Conservation (phyloP, 345 rosid species). For the Salix dunnii region DNA sequence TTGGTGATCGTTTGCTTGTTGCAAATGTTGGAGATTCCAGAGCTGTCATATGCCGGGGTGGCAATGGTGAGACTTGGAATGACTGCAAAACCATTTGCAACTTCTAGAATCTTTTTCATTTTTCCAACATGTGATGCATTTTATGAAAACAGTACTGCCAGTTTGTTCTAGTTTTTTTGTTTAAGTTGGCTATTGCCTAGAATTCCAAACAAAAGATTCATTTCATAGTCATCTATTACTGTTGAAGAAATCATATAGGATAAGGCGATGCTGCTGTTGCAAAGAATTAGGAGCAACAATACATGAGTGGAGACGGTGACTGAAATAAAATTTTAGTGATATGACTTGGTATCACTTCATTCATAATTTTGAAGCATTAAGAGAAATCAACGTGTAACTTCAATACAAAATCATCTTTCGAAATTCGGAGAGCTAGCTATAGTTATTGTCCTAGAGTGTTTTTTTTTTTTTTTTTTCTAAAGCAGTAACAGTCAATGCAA, state of each 20-base stretch:
- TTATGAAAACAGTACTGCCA: not conserved
- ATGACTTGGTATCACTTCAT: not conserved
- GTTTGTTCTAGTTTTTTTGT: not conserved
- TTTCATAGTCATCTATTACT: not conserved
- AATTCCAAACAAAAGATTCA: not conserved
- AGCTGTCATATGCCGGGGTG: slow-evolving; percentile 96
- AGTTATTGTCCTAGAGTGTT: not conserved
- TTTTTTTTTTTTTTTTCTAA: not conserved
- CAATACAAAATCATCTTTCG: not conserved
- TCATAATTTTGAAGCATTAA: not conserved
- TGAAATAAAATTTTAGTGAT: not conserved
- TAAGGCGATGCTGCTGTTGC: not conserved
- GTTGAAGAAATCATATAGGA: not conserved
- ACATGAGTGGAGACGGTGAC: not conserved
- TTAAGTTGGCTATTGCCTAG: not conserved
- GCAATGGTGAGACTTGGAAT: slow-evolving; percentile 52
- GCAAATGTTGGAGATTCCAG: slow-evolving; percentile 99
- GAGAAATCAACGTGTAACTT: not conserved
- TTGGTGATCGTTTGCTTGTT: slow-evolving; percentile 89
- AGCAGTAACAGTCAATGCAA: not conserved
- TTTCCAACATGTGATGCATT: not conserved
- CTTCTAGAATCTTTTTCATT: not conserved
- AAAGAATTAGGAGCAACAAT: not conserved
- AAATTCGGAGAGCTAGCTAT: not conserved
- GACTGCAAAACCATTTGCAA: not conserved